These are phyloP conservation scores for Saccharomyces kudriavzevii DNA, from an alignment of 805 yeast species.

Conservation along the genomic window DNA sequence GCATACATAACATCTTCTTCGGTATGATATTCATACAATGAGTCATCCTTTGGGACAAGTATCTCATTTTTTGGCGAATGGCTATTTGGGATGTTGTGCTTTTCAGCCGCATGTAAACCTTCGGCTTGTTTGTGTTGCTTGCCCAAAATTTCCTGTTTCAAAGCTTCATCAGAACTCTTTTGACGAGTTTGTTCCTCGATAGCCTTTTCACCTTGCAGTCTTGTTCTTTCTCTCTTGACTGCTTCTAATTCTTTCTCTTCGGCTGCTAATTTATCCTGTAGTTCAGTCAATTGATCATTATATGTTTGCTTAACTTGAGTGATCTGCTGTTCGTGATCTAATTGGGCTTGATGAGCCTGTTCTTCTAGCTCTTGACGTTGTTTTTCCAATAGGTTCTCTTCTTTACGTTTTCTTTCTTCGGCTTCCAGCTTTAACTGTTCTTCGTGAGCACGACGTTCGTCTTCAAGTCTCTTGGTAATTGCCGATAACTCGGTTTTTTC, in stretches of 20 bases:
- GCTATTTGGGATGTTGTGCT: not conserved
- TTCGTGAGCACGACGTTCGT: constrained; percentile 22
- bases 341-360: constrained; percentile 11
- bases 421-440: constrained; percentile 17
- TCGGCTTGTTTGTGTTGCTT: constrained; percentile 8
- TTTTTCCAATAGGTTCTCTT: constrained; percentile 16
- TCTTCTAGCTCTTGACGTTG: constrained; percentile 21
- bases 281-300: constrained; percentile 11
- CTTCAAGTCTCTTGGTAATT: constrained; percentile 23
- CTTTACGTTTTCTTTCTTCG: constrained; percentile 18
- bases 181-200: constrained; percentile 9
- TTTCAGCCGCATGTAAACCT: constrained; percentile 8
- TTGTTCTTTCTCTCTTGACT: constrained; percentile 7
- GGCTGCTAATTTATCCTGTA: constrained; percentile 3
- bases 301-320: constrained; percentile 14
- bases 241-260: constrained; percentile 11
- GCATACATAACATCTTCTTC: constrained; percentile 18
- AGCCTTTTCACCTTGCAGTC: constrained; percentile 10
- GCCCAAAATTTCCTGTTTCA: not conserved
- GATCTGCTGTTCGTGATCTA: constrained; percentile 20
- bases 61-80: not conserved
- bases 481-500: constrained; percentile 21
- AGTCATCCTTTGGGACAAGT: constrained; percentile 7
- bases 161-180: constrained; percentile 5
- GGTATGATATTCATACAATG: constrained; percentile 19